These are phyloP conservation scores for Cryptosporidium tyzzeri DNA, from an alignment of 169 alveolate species.

Conservation along the genomic window DNA sequence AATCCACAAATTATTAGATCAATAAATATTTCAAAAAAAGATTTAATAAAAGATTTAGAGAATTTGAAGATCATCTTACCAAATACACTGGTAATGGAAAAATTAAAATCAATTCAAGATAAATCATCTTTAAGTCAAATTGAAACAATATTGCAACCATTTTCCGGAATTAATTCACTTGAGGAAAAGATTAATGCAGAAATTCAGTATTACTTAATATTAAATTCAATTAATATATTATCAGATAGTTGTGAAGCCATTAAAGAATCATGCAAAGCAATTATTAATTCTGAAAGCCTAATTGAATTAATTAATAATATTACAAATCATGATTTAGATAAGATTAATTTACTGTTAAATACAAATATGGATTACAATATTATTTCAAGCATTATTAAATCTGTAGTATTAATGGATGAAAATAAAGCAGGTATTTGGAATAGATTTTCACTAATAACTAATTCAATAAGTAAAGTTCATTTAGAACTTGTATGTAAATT, in stretches of 20 bases:
- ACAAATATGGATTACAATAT: conserved; percentile 41
- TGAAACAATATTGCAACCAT: conserved; percentile 31
- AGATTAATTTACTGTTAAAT: conserved; percentile 23
- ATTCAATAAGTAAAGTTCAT: conserved; percentile 24
- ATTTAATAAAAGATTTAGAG: conserved; percentile 40
- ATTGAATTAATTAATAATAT: conserved; percentile 50
- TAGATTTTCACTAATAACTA: conserved; percentile 30
- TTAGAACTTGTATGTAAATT: conserved; percentile 28
- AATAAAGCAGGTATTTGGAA: conserved; percentile 28
- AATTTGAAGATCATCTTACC: conserved; percentile 23
- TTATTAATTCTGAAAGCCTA: conserved; percentile 58
- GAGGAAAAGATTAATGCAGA: conserved; percentile 43
- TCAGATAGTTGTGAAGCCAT: conserved; percentile 41
- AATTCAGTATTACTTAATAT: conserved; percentile 47
- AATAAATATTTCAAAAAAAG: conserved; percentile 18
- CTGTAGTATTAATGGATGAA: conserved; percentile 3
- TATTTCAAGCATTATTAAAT: conserved; percentile 18
- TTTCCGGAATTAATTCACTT: conserved; percentile 18
- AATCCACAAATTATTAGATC: conserved; percentile 23
- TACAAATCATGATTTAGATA: conserved; percentile 38
- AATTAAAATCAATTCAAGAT: conserved; percentile 9
- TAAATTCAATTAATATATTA: conserved; percentile 27
- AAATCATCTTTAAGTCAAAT: conserved; percentile 6
- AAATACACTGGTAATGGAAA: background rate
- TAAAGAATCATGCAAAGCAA: conserved; percentile 47